Evolutionary conservation across 441 rosid genomes (phyloP).

Genomic region (Theobroma grandiflorum): DNA sequence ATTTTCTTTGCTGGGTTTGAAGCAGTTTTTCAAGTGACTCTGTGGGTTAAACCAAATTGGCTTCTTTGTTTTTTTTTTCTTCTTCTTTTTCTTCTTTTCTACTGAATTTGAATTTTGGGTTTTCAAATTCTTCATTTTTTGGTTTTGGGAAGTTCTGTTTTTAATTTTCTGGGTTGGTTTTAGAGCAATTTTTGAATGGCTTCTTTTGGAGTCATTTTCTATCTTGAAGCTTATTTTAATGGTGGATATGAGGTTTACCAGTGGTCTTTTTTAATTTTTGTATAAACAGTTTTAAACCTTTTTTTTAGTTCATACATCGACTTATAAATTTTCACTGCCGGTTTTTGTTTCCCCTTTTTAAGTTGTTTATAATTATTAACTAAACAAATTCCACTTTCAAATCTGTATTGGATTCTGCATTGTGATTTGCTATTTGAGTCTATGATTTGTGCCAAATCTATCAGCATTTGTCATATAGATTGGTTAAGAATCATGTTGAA

Average conservation of each 20-base stretch:
- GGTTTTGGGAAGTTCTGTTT: background rate
- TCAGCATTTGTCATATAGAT: background rate
- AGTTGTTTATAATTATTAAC: background rate
- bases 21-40: background rate
- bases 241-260: background rate
- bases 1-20: conserved; percentile 27
- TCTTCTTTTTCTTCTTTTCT: background rate
- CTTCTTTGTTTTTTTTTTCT: background rate
- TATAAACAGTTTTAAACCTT: background rate
- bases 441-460: background rate
- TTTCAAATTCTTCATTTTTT: background rate
- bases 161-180: background rate
- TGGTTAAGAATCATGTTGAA: background rate
- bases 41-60: conserved; percentile 19
- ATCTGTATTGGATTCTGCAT: background rate
- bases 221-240: too few species aligned
- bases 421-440: background rate
- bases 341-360: background rate
- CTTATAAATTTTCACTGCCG: background rate
- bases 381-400: background rate
- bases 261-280: background rate
- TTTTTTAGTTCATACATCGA: background rate
- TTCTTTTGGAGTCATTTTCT: background rate
- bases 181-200: background rate
- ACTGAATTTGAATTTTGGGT: conserved; percentile 26